These are phyloP conservation scores for Sporothrix phasma DNA, from an alignment of 2,329 filamentous ascomycete genomes.

Conservation along the genomic window DNA sequence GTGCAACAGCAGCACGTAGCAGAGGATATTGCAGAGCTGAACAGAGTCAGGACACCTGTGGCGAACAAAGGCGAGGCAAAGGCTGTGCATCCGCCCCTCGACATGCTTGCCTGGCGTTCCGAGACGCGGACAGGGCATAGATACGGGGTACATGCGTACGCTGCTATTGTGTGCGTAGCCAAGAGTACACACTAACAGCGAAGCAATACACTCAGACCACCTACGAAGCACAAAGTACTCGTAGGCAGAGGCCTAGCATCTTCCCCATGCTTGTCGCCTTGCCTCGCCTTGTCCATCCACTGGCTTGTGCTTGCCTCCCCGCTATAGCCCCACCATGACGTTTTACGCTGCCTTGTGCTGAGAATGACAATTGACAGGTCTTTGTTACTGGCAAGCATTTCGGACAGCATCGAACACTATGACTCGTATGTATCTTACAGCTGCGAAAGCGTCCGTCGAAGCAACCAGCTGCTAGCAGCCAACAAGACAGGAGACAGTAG, in stretches of 20 bases:
- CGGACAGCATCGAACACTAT: neutral
- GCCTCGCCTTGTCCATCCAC: neutral
- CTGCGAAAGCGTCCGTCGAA: neutral
- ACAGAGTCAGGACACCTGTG: neutral
- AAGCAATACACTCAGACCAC: no score
- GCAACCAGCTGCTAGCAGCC: no score
- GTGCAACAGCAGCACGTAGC: no score
- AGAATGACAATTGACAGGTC: neutral
- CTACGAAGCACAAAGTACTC: no score
- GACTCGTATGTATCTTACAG: neutral
- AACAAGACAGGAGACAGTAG: no score
- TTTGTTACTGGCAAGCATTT: neutral
- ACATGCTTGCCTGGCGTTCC: conserved; percentile 1
- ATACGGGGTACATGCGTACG: neutral
- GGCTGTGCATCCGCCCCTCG: conserved; percentile 5
- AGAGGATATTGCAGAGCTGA: neutral
- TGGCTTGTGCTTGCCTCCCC: conserved; percentile 11
- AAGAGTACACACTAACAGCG: neutral
- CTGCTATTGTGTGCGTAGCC: neutral
- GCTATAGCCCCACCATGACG: conserved; percentile 15
- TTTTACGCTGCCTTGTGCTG: conserved; percentile 6
- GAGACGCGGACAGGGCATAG: neutral
- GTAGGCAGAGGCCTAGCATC: neutral
- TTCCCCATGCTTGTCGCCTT: conserved; percentile 3
- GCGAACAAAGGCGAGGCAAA: conserved; percentile 4